Base-by-base conservation (phyloP, 805 yeast species). In the Kazachstania taianensis region DNA sequence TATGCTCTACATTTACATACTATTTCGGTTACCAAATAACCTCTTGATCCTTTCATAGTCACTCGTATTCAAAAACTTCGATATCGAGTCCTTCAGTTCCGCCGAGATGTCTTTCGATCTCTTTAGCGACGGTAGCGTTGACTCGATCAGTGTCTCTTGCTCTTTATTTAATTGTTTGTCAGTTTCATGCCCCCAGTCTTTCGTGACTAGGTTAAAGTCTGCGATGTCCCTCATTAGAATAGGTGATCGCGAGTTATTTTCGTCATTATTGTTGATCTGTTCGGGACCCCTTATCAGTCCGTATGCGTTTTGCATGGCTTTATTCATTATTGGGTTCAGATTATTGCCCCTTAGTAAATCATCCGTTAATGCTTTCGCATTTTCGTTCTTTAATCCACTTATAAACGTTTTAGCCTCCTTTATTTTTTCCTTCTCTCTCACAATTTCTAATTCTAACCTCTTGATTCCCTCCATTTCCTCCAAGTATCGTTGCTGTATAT, bases 311-410 rank as follows among this genome's bases (percentile, higher is more conserved):
- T 51, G 49, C 17, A 56, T 42, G 2, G 58, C 53, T 33, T 43
- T 46, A 24, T 39, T 46, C n/a, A 56, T 41, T 15, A 49, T 41
- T 7, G 60, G 57, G 32, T 56, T 57, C 18, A 56, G 30, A 27
- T 44, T 42, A 17, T 44, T 41, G 4, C 25, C 25, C 16, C 43
- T 36, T 22, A 50, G 28, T 7, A 53, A 30, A 17, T 43, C 44
- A 18, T 49, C 50, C 9, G 42, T 44, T 1, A 55, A 38, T 7
- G 35, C 34, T 9, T 36, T 44, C 16, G 31, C 42, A 28, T 45
- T 48, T 26, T 26, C 41, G 32, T 15, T 27, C 20, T 41, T 40
- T 22, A 42, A 32, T 23, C 31, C 36, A 27, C 27, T 30, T 14
- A 41, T 33, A 12, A 41, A 25, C 10, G 28, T 25, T 27, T 39